Conservation (phyloP, 768 basidiomycete genomes). For the Mycena chlorophos region DNA sequence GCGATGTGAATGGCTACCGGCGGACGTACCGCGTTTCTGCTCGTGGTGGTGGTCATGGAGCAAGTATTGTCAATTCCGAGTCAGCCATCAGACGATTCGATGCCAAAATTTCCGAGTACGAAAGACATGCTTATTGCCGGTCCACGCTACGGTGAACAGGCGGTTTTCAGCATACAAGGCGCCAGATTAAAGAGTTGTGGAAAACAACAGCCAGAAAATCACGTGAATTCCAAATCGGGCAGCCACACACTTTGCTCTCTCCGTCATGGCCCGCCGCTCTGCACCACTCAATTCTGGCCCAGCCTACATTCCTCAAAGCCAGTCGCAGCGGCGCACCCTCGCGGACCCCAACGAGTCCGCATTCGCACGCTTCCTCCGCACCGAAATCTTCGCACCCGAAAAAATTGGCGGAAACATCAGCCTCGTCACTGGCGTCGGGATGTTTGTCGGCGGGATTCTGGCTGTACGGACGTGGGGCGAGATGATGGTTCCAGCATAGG, state of each 20-base stretch:
- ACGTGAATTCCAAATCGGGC: too few species aligned
- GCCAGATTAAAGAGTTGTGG: too few species aligned
- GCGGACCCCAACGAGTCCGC: conserved; percentile 63
- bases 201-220: too few species aligned
- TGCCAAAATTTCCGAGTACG: too few species aligned
- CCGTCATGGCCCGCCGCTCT: conserved; percentile 66
- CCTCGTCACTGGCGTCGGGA: conserved; percentile 59
- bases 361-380: conserved; percentile 59
- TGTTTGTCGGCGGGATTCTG: conserved; percentile 72
- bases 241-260: background rate
- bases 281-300: conserved; percentile 56
- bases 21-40: too few species aligned
- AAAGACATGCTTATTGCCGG: too few species aligned
- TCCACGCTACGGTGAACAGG: too few species aligned
- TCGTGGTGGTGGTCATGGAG: too few species aligned
- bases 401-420: conserved; percentile 75
- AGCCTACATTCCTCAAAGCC: conserved; percentile 54
- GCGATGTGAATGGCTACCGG: too few species aligned
- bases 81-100: too few species aligned
- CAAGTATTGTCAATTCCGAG: too few species aligned
- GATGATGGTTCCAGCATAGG: conserved; percentile 65
- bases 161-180: too few species aligned
- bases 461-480: conserved; percentile 78
- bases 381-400: conserved; percentile 70
- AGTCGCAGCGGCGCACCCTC: conserved; percentile 40